Percentiles rank a stretch among this genome's conserved stretches.
Evolutionary conservation across 2,329 filamentous ascomycete species (phyloP).

Genomic region (Rhinocladiella mackenziei): DNA sequence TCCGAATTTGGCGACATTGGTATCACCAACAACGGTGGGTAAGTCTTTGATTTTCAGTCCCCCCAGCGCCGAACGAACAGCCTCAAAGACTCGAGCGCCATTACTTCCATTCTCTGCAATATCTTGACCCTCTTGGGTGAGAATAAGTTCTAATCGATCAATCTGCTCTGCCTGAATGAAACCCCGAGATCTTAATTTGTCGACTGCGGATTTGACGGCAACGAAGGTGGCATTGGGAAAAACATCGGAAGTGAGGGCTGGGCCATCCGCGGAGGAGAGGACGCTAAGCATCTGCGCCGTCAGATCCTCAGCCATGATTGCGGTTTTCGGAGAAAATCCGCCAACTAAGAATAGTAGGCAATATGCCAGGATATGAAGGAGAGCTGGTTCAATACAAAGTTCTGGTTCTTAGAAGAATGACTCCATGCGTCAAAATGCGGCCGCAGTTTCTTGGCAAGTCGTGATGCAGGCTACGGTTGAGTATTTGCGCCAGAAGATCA

Average conservation of each 20-base stretch:
- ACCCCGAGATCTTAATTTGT: conserved; percentile 74
- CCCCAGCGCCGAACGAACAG: conserved; percentile 66
- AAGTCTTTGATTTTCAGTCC: conserved; percentile 76
- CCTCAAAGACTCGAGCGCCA: conserved; percentile 77
- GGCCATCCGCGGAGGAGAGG: conserved; percentile 57
- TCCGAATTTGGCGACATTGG: conserved; percentile 59
- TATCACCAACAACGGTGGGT: conserved; percentile 44
- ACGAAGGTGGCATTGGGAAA: conserved; percentile 65
- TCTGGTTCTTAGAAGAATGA: no score
- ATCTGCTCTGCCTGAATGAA: conserved; percentile 85
- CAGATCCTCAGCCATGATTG: conserved; percentile 30
- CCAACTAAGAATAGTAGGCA: background rate
- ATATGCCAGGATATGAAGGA: background rate
- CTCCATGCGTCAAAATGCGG: no score
- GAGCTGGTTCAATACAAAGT: no score
- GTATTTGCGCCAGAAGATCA: no score
- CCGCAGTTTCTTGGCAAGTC: no score
- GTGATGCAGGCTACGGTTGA: no score
- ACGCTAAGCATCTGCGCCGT: conserved; percentile 54
- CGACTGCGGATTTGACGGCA: conserved; percentile 79
- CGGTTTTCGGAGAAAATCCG: background rate
- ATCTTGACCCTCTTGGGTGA: conserved; percentile 70
- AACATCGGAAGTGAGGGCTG: conserved; percentile 63
- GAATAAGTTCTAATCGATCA: conserved; percentile 69
- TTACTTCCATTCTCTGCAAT: conserved; percentile 74